Evolutionary conservation across 2,329 filamentous ascomycete species (phyloP).

Genomic region (Conoideocrella luteorostrata): DNA sequence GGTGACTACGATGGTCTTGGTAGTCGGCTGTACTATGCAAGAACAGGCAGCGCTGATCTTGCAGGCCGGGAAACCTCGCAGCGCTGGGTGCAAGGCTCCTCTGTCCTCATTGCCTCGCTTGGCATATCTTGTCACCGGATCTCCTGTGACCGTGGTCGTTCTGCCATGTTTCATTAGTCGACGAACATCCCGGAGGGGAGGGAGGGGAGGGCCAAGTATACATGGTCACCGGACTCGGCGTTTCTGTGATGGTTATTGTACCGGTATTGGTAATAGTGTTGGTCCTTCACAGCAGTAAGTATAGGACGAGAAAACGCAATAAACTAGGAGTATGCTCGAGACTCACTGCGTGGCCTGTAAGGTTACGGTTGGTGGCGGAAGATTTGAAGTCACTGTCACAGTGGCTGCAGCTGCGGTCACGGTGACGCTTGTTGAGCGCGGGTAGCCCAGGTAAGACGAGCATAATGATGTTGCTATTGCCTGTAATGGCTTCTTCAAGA

Average conservation of each 20-base stretch:
- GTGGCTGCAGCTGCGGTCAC: neutral
- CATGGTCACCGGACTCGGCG: neutral
- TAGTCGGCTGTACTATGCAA: neutral
- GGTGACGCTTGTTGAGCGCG: neutral
- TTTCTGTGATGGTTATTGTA: neutral
- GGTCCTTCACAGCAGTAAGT: neutral
- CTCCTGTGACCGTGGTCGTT: neutral
- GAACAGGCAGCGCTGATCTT: neutral
- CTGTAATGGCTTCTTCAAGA: neutral
- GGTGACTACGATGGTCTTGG: neutral
- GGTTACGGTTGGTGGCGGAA: neutral
- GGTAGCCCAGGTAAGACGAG: neutral
- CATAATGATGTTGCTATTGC: neutral
- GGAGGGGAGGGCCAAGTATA: neutral
- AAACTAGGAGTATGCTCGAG: neutral
- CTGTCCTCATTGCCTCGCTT: neutral
- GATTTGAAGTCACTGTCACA: neutral
- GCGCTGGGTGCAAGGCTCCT: neutral
- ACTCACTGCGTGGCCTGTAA: neutral
- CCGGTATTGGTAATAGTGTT: neutral
- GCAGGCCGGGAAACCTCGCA: neutral
- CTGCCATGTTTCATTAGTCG: neutral
- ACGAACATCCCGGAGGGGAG: neutral
- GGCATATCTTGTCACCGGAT: neutral
- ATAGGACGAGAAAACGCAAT: neutral